phyloP scores from a whole-genome alignment of 768 basidiomycete species.

The Cystobasidium ongulense region DNA sequence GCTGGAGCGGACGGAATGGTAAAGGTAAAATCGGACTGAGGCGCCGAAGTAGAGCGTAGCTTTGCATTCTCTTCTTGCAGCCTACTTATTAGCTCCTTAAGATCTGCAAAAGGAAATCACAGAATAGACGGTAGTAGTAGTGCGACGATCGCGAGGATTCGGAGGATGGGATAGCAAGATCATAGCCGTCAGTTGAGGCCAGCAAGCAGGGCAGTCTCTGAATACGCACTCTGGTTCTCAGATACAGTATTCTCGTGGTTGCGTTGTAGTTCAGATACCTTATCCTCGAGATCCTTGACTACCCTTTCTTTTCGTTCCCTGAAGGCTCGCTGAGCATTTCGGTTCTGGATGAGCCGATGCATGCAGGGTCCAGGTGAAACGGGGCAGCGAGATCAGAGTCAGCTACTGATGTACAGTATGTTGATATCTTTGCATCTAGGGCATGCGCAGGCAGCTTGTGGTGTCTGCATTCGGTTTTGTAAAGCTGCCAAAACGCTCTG shows the following conservation, averaged over 20 bases:
- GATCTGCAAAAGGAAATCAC: background rate
- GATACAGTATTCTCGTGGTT: background rate
- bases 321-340: slow-evolving; percentile 94
- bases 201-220: background rate
- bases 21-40: slow-evolving; percentile 21
- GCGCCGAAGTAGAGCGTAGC: slow-evolving; percentile 3
- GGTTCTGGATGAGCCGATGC: slow-evolving; percentile 79
- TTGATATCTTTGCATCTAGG: background rate
- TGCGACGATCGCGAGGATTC: background rate
- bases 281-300: slow-evolving; percentile 53
- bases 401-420: background rate
- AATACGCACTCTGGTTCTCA: slow-evolving; percentile 31
- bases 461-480: too few relatives aligned
- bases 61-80: slow-evolving; percentile 22
- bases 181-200: background rate
- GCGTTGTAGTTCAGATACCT: slow-evolving; percentile 18
- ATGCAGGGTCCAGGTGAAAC: slow-evolving; percentile 48
- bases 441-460: background rate
- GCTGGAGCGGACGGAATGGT: background rate
- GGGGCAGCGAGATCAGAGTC: background rate
- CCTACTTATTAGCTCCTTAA: background rate
- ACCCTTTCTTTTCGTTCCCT: slow-evolving; percentile 94
- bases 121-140: background rate
- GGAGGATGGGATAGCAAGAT: background rate
- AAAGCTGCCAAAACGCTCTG: background rate